phyloP scores from a whole-genome alignment of 768 basidiomycete species.

The Phylloporus arenicola region DNA sequence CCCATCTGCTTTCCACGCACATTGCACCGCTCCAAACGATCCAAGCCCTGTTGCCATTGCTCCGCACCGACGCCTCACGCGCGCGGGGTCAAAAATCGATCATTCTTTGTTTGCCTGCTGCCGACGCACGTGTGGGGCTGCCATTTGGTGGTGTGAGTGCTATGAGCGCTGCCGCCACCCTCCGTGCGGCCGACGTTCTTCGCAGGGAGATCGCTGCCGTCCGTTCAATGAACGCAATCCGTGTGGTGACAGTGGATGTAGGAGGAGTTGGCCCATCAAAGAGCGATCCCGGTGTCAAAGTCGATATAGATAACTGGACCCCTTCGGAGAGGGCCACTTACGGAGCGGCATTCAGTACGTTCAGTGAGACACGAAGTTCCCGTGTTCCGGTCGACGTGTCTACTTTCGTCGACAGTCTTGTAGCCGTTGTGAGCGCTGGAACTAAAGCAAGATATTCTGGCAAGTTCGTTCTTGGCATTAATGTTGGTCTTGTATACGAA shows the following conservation, averaged over 20 bases:
- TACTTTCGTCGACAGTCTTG: slow-evolving; percentile 53
- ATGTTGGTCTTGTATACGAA: slow-evolving; percentile 36
- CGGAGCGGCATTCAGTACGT: slow-evolving; percentile 59
- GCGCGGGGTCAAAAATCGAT: slow-evolving; percentile 43
- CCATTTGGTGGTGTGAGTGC: slow-evolving; percentile 60
- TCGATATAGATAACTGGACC: slow-evolving; percentile 67
- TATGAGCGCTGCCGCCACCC: slow-evolving; percentile 71
- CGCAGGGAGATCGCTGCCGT: slow-evolving; percentile 68
- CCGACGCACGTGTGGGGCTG: slow-evolving; percentile 68
- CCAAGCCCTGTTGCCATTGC: slow-evolving; percentile 69
- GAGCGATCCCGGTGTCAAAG: slow-evolving; percentile 32
- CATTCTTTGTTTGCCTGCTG: slow-evolving; percentile 70
- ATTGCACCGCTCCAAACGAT: slow-evolving; percentile 72
- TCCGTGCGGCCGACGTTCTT: slow-evolving; percentile 67
- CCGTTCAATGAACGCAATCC: slow-evolving; percentile 48
- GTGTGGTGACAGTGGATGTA: slow-evolving; percentile 69
- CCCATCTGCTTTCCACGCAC: slow-evolving; percentile 70
- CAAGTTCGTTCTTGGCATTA: slow-evolving; percentile 40
- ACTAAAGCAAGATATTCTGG: slow-evolving; percentile 34
- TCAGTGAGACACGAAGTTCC: slow-evolving; percentile 36
- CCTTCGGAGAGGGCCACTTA: slow-evolving; percentile 69
- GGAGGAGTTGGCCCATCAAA: slow-evolving; percentile 42
- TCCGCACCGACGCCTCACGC: slow-evolving; percentile 62
- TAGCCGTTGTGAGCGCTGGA: slow-evolving; percentile 57
- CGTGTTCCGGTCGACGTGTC: slow-evolving; percentile 54